Conservation (phyloP, 78 protist genomes). For the Bodo saltans region DNA sequence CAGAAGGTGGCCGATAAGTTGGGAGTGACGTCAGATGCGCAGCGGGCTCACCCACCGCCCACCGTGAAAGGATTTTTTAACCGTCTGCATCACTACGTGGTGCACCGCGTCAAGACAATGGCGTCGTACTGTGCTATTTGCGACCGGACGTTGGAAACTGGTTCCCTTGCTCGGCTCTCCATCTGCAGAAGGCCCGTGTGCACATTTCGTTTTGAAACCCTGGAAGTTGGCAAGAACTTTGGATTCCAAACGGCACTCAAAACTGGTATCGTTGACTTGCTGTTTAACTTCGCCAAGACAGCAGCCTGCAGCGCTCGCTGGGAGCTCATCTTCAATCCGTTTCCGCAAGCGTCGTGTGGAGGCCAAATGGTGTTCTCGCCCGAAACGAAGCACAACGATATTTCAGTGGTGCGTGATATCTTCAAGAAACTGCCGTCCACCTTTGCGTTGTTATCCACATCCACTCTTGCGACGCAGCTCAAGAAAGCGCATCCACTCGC, state of each 20-base stretch:
- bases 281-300: background rate
- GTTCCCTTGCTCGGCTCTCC: conserved; percentile 4
- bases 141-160: conserved; percentile 21
- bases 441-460: background rate
- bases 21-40: background rate
- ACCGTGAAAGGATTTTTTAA: background rate
- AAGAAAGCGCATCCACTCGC: conserved; percentile 1
- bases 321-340: conserved; percentile 26
- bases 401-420: background rate
- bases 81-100: background rate
- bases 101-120: background rate
- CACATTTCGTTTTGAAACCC: conserved; percentile 27
- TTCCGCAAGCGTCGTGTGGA: background rate
- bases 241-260: background rate
- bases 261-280: background rate
- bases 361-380: background rate
- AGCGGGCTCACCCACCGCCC: background rate
- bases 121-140: conserved; percentile 22
- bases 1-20: background rate
- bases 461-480: background rate
- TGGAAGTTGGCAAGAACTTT: conserved; percentile 4
- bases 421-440: background rate
- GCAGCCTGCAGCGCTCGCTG: background rate
- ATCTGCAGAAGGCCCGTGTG: conserved; percentile 36
- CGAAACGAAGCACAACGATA: background rate